Evolutionary conservation across 1,139 yeast species (phyloP).

Genomic region (Waltiozyma sp.): DNA sequence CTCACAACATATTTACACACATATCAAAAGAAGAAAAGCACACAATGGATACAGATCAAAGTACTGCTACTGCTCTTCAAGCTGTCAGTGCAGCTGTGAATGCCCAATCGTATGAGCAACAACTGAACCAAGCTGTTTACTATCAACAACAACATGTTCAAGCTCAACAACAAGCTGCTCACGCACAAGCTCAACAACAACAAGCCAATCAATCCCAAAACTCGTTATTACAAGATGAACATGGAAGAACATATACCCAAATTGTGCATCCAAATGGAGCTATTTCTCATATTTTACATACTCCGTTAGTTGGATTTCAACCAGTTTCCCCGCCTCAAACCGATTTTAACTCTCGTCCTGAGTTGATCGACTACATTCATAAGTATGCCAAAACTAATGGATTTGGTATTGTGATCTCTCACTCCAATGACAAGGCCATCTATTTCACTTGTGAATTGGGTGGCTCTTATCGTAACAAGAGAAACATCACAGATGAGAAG

Average conservation of each 20-base stretch:
- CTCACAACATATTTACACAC: too few relatives aligned
- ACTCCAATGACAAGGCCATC: conserved; percentile 20
- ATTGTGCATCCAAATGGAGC: neutral
- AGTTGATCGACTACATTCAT: conserved; percentile 17
- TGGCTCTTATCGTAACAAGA: conserved; percentile 20
- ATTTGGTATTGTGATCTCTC: conserved; percentile 21
- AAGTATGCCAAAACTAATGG: conserved; percentile 20
- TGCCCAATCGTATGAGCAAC: conserved; percentile 10
- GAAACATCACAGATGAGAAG: conserved; percentile 20
- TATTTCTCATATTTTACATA: neutral
- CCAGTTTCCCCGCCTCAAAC: conserved; percentile 15
- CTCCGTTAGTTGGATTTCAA: conserved; percentile 5
- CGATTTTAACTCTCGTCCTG: conserved; percentile 15
- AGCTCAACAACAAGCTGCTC: conserved; percentile 6
- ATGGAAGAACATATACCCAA: neutral
- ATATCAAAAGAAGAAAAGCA: neutral
- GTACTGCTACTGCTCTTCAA: conserved; percentile 16
- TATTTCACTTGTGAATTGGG: conserved; percentile 21
- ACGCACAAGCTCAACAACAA: conserved; percentile 7
- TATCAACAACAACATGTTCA: conserved; percentile 6
- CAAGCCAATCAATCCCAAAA: neutral
- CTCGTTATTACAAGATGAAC: neutral
- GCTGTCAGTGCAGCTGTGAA: conserved; percentile 12
- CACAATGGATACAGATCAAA: neutral
- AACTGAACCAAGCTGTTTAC: conserved; percentile 4